These are phyloP conservation scores for Agarophyton chilense DNA, from an alignment of 23 red algal species.

Conservation along the genomic window DNA sequence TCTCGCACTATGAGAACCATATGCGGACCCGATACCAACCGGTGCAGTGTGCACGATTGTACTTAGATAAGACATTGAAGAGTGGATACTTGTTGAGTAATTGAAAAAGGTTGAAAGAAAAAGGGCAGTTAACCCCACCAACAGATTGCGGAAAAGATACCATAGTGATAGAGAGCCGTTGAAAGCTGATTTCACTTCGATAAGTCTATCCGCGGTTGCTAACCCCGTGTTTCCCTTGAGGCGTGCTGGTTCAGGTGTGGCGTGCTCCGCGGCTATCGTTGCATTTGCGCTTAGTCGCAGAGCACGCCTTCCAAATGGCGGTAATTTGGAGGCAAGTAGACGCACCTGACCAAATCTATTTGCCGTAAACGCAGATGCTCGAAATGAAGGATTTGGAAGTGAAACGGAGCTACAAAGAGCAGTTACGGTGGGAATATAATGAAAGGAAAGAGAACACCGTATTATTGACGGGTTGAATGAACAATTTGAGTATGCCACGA, in stretches of 20 bases:
- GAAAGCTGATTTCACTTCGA: background rate
- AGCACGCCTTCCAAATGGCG: slow-evolving; percentile 14
- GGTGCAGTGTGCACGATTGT: background rate
- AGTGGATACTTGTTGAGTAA: background rate
- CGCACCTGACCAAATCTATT: background rate
- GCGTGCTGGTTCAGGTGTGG: background rate
- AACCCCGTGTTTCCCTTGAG: background rate
- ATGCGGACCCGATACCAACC: background rate
- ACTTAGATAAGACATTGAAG: background rate
- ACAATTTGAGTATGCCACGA: slow-evolving; percentile 4
- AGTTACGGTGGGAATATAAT: background rate
- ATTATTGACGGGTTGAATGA: background rate
- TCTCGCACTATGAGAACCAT: background rate
- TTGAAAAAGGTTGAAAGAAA: slow-evolving; percentile 14
- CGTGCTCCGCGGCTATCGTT: slow-evolving; percentile 8
- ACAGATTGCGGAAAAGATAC: background rate
- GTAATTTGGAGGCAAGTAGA: background rate
- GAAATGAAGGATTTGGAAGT: background rate
- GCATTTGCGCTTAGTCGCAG: background rate
- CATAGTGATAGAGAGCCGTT: background rate
- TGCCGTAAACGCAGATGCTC: background rate
- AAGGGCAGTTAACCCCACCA: background rate
- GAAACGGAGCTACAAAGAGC: background rate
- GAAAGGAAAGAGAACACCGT: background rate
- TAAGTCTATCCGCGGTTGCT: background rate